Conservation (phyloP, 352 stramenopile genomes). For the Plasmopara viticola region DNA sequence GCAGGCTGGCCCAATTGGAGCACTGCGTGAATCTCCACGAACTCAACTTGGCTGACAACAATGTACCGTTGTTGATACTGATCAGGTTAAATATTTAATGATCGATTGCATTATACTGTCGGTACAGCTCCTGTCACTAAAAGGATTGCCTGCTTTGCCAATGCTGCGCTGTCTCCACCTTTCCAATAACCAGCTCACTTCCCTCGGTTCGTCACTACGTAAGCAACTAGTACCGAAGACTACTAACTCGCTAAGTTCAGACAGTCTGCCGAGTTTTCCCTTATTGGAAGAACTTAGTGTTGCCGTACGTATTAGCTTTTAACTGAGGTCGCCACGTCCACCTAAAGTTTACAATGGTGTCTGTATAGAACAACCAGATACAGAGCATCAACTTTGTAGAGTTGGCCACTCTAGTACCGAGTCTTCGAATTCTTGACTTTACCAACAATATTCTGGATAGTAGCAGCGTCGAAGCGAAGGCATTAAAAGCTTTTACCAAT, state of each 20-base stretch:
- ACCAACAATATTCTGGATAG: constrained; percentile 27
- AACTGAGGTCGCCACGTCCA: neutral
- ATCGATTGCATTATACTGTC: neutral
- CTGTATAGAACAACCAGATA: constrained; percentile 47
- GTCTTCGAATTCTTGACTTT: constrained; percentile 44
- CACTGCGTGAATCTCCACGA: constrained; percentile 46
- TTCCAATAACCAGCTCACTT: constrained; percentile 39
- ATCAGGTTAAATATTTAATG: neutral
- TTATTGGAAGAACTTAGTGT: constrained; percentile 50
- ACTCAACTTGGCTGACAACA: constrained; percentile 51
- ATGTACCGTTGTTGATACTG: constrained; percentile 17
- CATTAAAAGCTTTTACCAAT: constrained; percentile 26
- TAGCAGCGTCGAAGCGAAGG: constrained; percentile 9
- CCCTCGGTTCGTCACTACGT: constrained; percentile 25
- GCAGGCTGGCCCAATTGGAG: constrained; percentile 32
- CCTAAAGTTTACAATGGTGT: neutral
- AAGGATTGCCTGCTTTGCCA: constrained; percentile 37
- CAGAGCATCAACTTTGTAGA: constrained; percentile 32
- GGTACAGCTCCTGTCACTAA: constrained; percentile 36
- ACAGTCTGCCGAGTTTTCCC: constrained; percentile 34
- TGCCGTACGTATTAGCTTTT: constrained; percentile 18
- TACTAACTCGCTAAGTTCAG: constrained; percentile 10
- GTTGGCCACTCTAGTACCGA: constrained; percentile 36
- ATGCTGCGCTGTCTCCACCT: constrained; percentile 43
- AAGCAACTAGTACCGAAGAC: neutral